Evolutionary conservation across 495 filamentous ascomycete genomes (phyloP), one percentile per base, ranked within the genome.

Genomic region (Hypoxylon intermedium): DNA sequence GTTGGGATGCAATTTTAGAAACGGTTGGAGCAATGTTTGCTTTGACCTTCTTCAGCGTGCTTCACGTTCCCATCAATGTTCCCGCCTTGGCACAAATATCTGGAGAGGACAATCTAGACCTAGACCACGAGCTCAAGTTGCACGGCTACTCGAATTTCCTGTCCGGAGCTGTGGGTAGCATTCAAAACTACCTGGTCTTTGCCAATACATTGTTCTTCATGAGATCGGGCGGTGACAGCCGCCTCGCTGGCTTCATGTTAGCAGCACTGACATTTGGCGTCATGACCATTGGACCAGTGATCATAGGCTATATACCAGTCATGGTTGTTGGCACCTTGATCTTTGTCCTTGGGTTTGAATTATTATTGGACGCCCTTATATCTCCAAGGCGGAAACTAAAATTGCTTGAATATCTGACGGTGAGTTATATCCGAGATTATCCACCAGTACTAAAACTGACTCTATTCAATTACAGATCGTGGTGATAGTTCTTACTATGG

Each of bases 161-260:
- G 6, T 97, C 94, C 7, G 94, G 94, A 5, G 79, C 86, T 48
- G 77, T 79, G 4, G 94, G 94, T 15, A 97, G 92, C 69, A 93
- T 98, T 46, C 94, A 98, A 70, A 98, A 98, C 71, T 98, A 98
- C 67, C 82, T 98, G 13, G 94, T 98, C 9, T 98, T 97, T 65
- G 92, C 92, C 41, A 98, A 98, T 63, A 96, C 90, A 67, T 80
- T 93, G n/a, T 79, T 98, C 18, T 97, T 98, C 74, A 96, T 97
- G 65, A 83, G 87, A 11, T 94, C 89, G 42, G 94, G 94, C 18
- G 94, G 92, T 11, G 82, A 92, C 64, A 94, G 87, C 59, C 87
- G 94, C 38, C 69, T 95, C 18, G 94, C 91, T 13, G 94, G 94
- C 7, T 67, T 94, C n/a, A 81, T 93, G 79, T 82, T 98, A 36